Base-by-base conservation (phyloP, 441 rosid genomes). In the Iberis amara region DNA sequence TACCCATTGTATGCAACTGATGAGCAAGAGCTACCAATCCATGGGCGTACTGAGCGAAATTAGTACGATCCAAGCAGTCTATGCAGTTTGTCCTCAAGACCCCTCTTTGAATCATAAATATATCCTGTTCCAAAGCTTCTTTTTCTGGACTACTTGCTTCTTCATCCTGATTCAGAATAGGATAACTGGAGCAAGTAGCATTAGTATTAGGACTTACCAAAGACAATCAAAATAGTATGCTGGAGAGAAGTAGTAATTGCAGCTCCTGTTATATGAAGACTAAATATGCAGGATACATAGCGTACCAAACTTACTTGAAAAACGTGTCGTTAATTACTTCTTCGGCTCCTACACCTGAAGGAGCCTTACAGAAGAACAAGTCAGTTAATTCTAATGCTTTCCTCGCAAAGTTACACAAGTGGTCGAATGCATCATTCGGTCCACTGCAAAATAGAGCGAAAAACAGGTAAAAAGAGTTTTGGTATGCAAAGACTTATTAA, bases 41-140 rank as follows among this genome's bases (percentile, higher is more conserved):
- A 52, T 73, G 71, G 8, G 84, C 82, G 43, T 74, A 84, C 61
- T 84, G 89, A 21, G 92, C 92, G 50, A 84, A 76, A 31, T 84
- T 84, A 40, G 92, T 84, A 30, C 89, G 86, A 52, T 84, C 92
- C 53, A 84, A 58, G 40, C 92, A 84, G 68, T 84, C 89, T 11
- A 84, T 73, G 67, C 92, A 84, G 38, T 84, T 84, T 57, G 84
- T 79, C 61, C 92, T 66, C 37, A 84, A 67, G 36, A 84, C 86
- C 39, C 92, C 89, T 7, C 62, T 74, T 59, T 84, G 89, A 62
- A 64, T 61, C 23, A 40, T 26, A 38, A 21, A 48, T 55, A 65
- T 62, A 52, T 63, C 65, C 55, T 48, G 53, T 42, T 26, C 40
- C 56, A 49, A 42, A 56, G 7, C 43, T 37, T 31, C 59, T 36